A percentile compares a stretch with the other conserved stretches of the same genome.
phyloP scores from a whole-genome alignment of 148 eudicot species.

The Gaultheria prostrata region DNA sequence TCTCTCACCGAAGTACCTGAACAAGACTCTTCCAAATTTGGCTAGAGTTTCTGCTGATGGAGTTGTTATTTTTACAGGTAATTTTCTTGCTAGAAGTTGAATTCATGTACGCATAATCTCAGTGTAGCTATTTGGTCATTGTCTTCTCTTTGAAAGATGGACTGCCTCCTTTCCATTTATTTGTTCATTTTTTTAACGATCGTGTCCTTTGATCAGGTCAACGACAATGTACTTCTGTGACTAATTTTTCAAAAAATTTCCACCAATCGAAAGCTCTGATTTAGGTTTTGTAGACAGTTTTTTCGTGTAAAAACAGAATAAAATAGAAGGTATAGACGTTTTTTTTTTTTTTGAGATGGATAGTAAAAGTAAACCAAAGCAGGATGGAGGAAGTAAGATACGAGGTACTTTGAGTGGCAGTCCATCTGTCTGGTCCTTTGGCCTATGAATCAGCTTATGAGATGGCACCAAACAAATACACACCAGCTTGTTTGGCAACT shows the following conservation, averaged over 20 bases:
- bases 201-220: not conserved
- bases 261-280: not conserved
- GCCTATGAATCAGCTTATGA: constrained; percentile 4
- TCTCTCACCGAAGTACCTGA: constrained; percentile 46
- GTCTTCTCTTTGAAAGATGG: not conserved
- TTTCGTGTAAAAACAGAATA: not conserved
- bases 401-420: not conserved
- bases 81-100: not conserved
- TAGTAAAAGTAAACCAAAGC: not conserved
- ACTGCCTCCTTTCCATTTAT: not conserved
- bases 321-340: not conserved
- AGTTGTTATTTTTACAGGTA: constrained; percentile 45
- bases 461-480: not conserved
- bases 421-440: not conserved
- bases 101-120: not conserved
- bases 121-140: not conserved
- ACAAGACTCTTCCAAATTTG: constrained; percentile 50
- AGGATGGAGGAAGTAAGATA: not conserved
- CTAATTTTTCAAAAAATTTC: not conserved
- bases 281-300: not conserved
- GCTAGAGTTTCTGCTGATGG: constrained; percentile 44
- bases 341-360: not conserved
- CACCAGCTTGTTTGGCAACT: not conserved
- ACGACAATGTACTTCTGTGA: not conserved
- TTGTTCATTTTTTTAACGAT: not conserved